Evolutionary conservation across 78 protist genomes (phyloP).

Genomic region (Protostelium mycophagum): DNA sequence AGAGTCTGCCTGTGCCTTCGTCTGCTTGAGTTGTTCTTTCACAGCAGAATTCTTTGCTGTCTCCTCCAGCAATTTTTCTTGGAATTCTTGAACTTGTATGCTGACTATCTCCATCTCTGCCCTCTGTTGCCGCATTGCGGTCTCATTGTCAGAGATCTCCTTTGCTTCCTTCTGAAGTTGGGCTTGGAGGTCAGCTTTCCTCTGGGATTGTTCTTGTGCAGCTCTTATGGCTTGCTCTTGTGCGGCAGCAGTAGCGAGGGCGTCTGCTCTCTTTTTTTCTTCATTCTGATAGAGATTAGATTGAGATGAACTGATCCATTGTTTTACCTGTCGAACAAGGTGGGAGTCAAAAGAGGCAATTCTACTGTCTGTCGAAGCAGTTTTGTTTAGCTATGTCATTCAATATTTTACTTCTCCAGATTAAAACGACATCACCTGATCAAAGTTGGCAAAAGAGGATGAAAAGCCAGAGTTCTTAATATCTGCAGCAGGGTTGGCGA

Average conservation of each 20-base stretch:
- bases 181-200: background rate
- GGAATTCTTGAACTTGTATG: background rate
- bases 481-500: background rate
- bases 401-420: too few species aligned
- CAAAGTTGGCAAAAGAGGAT: background rate
- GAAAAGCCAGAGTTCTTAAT: too few species aligned
- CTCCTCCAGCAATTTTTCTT: background rate
- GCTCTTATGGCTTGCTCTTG: background rate
- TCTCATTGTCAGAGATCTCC: background rate
- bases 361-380: too few species aligned
- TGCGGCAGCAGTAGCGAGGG: background rate
- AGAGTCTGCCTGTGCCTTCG: background rate
- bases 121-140: background rate
- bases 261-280: background rate
- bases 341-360: too few species aligned
- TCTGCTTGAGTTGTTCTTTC: background rate
- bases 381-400: too few species aligned
- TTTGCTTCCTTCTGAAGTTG: background rate
- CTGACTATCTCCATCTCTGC: background rate
- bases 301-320: background rate
- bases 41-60: background rate
- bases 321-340: too few species aligned
- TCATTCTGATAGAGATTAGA: background rate
- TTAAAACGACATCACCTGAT: too few species aligned
- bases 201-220: background rate